phyloP scores from a whole-genome alignment of 768 basidiomycete genomes.

The Tulasnella sp. region DNA sequence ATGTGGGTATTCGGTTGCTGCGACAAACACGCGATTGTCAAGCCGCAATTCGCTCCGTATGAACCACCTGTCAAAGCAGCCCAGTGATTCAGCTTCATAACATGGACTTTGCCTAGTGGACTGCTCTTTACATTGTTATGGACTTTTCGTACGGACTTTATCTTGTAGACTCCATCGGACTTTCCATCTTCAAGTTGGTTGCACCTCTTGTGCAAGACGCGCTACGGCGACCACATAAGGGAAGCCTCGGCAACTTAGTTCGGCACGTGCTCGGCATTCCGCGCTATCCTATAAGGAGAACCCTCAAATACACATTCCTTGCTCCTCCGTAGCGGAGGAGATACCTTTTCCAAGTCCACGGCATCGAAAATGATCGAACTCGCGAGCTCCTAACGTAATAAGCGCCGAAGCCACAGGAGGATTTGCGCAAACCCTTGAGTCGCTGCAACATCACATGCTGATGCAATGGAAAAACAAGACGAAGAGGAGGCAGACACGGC shows the following conservation, averaged over 20 bases:
- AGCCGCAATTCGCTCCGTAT: conserved; percentile 17
- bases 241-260: too few relatives aligned
- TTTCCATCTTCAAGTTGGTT: not conserved
- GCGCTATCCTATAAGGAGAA: too few relatives aligned
- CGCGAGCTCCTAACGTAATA: not conserved
- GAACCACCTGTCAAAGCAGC: not conserved
- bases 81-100: not conserved
- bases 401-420: conserved; percentile 3
- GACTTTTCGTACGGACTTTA: not conserved
- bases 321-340: too few relatives aligned
- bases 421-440: not conserved
- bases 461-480: not conserved
- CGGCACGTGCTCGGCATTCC: too few relatives aligned
- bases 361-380: not conserved
- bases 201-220: not conserved
- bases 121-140: not conserved
- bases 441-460: not conserved
- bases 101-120: not conserved
- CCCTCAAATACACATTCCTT: too few relatives aligned
- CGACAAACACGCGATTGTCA: conserved; percentile 11
- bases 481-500: not conserved
- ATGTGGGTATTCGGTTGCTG: conserved; percentile 17
- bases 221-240: too few relatives aligned
- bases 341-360: too few relatives aligned
- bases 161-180: not conserved